Conservation (phyloP, 257 asterid genomes). For the Solanum pennellii region DNA sequence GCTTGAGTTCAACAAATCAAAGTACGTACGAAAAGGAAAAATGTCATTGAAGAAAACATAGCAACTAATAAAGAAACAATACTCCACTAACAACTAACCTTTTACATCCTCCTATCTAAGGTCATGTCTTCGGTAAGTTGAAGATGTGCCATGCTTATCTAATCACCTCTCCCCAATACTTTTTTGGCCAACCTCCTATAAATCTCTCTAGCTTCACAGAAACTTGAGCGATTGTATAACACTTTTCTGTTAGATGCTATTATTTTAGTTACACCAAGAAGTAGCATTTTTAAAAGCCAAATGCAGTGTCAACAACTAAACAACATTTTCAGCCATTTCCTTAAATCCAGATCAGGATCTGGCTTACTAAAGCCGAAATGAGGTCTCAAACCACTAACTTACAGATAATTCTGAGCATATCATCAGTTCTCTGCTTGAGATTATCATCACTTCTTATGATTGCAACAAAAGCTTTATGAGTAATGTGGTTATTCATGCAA, state of each 20-base stretch:
- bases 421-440: background rate
- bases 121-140: background rate
- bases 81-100: background rate
- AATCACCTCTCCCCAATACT: background rate
- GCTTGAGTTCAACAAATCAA: background rate
- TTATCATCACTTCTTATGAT: background rate
- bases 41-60: background rate
- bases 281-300: background rate
- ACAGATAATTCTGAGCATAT: background rate
- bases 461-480: background rate
- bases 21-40: background rate
- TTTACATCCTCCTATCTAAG: background rate
- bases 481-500: background rate
- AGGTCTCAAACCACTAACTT: background rate
- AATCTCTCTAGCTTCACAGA: background rate
- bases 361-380: background rate
- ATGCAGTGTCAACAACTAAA: background rate
- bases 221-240: background rate
- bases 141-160: background rate
- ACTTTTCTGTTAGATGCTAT: background rate
- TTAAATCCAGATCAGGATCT: background rate
- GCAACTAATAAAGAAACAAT: background rate
- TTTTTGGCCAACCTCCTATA: background rate
- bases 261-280: background rate
- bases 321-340: background rate